Conservation (phyloP, 768 basidiomycete species). For the Mycena vitilis region DNA sequence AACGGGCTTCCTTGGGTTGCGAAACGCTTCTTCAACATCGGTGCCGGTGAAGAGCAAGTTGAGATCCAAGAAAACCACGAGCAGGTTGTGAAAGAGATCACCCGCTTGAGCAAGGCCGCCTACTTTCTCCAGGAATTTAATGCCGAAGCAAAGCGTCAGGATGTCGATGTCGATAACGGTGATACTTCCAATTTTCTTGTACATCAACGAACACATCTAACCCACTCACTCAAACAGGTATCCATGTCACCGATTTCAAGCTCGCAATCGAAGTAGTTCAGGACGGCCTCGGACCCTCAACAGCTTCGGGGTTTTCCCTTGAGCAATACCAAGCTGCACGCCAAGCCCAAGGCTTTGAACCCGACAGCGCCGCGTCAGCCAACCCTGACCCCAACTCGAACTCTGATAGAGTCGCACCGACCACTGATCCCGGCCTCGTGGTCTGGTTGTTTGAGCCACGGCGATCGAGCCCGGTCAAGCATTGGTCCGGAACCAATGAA, state of each 20-base stretch:
- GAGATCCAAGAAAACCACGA: conserved; percentile 17
- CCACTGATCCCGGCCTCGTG: conserved; percentile 1
- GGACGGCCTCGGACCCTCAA: background rate
- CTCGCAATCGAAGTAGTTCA: background rate
- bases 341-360: background rate
- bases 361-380: too few relatives aligned
- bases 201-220: background rate
- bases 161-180: conserved; percentile 13
- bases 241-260: conserved; percentile 14
- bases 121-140: conserved; percentile 13
- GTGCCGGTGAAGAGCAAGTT: conserved; percentile 1
- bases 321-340: background rate
- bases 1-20: conserved; percentile 20
- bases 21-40: conserved; percentile 10
- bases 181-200: background rate
- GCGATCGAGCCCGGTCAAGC: conserved; percentile 19
- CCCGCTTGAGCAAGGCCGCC: background rate
- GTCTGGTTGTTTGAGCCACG: conserved; percentile 22
- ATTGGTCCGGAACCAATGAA: conserved; percentile 26
- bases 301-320: background rate
- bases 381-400: background rate
- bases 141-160: conserved; percentile 14
- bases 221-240: background rate
- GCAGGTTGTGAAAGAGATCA: conserved; percentile 9
- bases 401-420: background rate